phyloP scores from a whole-genome alignment of 805 yeast species.

The Saturnispora serradocipensis region DNA sequence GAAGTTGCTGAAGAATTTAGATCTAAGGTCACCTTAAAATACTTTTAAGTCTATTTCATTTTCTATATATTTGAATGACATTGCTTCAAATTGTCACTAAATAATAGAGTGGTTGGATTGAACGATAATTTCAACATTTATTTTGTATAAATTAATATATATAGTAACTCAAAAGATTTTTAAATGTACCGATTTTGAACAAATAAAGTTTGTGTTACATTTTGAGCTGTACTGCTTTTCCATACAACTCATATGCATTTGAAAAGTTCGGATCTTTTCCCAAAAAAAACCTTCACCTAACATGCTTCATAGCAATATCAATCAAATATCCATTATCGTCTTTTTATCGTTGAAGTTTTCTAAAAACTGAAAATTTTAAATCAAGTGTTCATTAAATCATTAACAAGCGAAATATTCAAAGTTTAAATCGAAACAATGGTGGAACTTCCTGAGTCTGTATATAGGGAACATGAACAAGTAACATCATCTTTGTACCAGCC shows the following conservation, averaged over 20 bases:
- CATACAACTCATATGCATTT: no score
- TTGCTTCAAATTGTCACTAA: no score
- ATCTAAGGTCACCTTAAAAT: constrained; percentile 6
- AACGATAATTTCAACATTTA: neutral
- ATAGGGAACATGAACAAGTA: neutral
- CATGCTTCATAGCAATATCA: neutral
- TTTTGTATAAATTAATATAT: no score
- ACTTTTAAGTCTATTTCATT: constrained; percentile 14
- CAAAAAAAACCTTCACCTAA: no score
- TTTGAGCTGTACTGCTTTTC: no score
- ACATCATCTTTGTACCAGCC: constrained; percentile 3
- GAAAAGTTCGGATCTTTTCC: no score
- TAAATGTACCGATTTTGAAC: no score
- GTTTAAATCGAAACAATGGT: constrained; percentile 40
- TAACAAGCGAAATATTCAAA: neutral
- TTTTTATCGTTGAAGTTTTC: neutral
- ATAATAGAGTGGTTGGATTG: neutral
- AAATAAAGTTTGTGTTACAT: no score
- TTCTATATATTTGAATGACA: constrained; percentile 6
- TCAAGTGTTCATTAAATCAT: neutral
- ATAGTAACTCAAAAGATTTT: no score
- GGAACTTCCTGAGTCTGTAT: neutral
- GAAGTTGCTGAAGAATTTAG: constrained; percentile 41
- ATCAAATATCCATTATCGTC: neutral
- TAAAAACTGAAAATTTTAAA: neutral